These are phyloP conservation scores for Podospora fimiseda DNA, from an alignment of 495 filamentous ascomycete species.

Conservation along the genomic window DNA sequence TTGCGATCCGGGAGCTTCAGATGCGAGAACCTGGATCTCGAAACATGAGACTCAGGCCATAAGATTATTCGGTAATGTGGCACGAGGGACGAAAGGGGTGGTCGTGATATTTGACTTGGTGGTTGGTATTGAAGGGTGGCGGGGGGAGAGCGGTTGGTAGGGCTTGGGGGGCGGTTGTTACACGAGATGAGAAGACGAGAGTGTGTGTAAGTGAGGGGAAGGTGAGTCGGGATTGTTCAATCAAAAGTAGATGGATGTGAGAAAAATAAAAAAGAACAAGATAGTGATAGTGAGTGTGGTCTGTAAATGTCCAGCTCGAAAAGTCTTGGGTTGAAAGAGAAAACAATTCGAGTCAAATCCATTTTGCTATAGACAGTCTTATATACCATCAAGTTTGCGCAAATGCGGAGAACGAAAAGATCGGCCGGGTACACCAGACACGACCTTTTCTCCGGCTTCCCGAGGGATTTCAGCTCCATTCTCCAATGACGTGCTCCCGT, in stretches of 20 bases:
- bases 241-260: background rate
- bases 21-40: slow-evolving; percentile 20
- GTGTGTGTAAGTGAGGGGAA: background rate
- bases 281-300: too few relatives aligned
- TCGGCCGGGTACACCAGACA: slow-evolving; percentile 4
- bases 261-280: background rate
- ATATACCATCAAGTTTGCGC: slow-evolving; percentile 26
- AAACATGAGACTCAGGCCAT: slow-evolving; percentile 23
- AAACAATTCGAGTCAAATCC: background rate
- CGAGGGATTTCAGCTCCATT: slow-evolving; percentile 15
- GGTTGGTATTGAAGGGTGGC: background rate
- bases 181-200: background rate
- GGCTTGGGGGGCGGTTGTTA: background rate
- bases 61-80: too few relatives aligned
- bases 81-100: slow-evolving; percentile 6
- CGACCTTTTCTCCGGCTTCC: slow-evolving; percentile 9
- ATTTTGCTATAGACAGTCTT: background rate
- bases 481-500: slow-evolving; percentile 23
- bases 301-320: too few relatives aligned
- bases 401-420: slow-evolving; percentile 27
- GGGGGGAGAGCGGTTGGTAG: background rate
- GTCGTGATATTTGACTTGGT: background rate
- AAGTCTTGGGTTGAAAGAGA: too few relatives aligned
- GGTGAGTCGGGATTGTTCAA: background rate
- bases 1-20: slow-evolving; percentile 17